A percentile compares a stretch with the other conserved stretches of the same genome.
phyloP scores from a whole-genome alignment of 129 eudicot species.

The Lactuca saligna region DNA sequence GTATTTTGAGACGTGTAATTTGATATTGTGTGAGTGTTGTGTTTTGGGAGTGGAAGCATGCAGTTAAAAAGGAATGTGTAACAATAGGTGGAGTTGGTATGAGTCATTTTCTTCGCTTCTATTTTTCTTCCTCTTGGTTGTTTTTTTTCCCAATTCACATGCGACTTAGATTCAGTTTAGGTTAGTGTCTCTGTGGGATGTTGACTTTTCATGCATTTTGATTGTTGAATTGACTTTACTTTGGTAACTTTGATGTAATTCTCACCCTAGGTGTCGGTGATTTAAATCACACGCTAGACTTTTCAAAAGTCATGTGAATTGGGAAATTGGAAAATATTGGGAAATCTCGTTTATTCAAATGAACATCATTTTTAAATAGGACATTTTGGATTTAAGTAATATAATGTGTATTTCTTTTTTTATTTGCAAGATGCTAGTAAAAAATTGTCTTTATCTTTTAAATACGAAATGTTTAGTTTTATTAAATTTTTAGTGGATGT shows the following conservation, averaged over 20 bases:
- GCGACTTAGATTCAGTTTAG: conserved; percentile 13
- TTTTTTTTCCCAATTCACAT: conserved; percentile 18
- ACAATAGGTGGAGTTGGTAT: conserved; percentile 27
- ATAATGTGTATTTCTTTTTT: too few relatives aligned
- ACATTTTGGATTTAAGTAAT: too few relatives aligned
- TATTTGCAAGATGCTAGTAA: too few relatives aligned
- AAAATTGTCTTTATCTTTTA: too few relatives aligned
- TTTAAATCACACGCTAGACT: background rate
- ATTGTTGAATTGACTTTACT: conserved; percentile 21
- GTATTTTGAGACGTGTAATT: conserved; percentile 11
- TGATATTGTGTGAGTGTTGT: conserved; percentile 8
- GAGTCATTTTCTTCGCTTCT: conserved; percentile 22
- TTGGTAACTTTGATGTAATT: background rate
- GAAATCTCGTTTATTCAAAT: too few relatives aligned
- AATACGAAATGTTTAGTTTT: too few relatives aligned
- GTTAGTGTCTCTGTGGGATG: background rate
- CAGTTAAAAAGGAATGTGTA: conserved; percentile 17
- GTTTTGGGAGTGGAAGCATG: conserved; percentile 28
- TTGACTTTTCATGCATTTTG: conserved; percentile 20
- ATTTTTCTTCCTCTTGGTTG: conserved; percentile 14
- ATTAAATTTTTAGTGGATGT: too few relatives aligned
- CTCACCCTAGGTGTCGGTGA: background rate
- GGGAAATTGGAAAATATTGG: too few relatives aligned
- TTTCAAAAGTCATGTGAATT: background rate
- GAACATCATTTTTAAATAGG: too few relatives aligned